Evolutionary conservation across 2,329 filamentous ascomycete genomes (phyloP), one percentile per base, ranked within the genome.

Genomic region (Colletotrichum siamense): DNA sequence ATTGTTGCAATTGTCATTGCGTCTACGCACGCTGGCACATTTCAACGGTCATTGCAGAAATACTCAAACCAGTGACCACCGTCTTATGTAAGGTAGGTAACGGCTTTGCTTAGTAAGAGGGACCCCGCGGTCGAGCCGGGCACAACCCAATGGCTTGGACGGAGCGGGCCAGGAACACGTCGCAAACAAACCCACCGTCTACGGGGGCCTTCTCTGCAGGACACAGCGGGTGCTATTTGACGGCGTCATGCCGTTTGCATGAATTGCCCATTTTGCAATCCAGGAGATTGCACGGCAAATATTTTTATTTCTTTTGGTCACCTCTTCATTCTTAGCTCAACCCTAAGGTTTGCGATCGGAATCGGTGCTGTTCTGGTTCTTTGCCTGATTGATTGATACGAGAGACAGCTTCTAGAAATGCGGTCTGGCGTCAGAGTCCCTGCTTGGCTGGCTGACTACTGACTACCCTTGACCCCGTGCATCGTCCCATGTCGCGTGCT

Each of bases 401-500:
- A 64, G 30, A 24, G 22, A n/a, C 30, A 24, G 8, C 26, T 24
- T 44, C 28, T 10, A 26, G 57, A 76, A 73, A 72, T 62, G 63
- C 69, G 73, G 74, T 76, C 30, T 65, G 74, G 49, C 57, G 49
- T 34, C 67, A 62, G 71, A 59, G 22, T 24, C 55, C 55, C 55
- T 59, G n/a, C 57, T 62, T 52, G 44, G 44, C 44, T 22, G 44
- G 28, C 36, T 49, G 49, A 18, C 22, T n/a, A 16, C 57, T 44
- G 39, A 49, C 18, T 64, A 30, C 18, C 9, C 24, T 13, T 36
- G 36, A 3, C 57, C 30, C 69, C 63, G 70, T 73, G 73, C 73
- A 76, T 69, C 74, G 63, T 73, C 74, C 70, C 70, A 76, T 76
- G 74, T 73, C 74, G 74, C 74, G 73, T 76, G 49, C 49, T 61